Conservation (phyloP, 164 flowering plant species). For the Stephania japonica region DNA sequence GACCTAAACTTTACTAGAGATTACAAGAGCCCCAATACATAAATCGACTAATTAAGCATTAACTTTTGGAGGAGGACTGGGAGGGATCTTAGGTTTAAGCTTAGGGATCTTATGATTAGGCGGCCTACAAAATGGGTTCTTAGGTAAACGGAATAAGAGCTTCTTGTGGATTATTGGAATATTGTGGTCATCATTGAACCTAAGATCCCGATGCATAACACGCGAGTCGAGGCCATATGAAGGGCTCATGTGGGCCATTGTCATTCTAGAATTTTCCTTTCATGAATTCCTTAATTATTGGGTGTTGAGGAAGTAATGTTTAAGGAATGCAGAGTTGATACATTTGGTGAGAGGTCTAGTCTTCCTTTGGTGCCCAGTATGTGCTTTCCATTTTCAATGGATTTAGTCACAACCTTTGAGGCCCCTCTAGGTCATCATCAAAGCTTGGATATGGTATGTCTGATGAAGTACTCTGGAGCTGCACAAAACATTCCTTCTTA, state of each 20-base stretch:
- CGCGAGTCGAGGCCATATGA: no score
- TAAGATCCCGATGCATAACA: no score
- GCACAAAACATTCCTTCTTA: slow-evolving; percentile 65
- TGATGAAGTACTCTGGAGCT: slow-evolving; percentile 43
- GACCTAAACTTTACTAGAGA: no score
- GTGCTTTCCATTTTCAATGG: slow-evolving; percentile 33
- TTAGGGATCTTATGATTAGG: slow-evolving; percentile 1
- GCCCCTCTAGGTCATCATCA: slow-evolving; percentile 36
- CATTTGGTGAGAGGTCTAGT: slow-evolving; percentile 45
- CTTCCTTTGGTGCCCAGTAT: slow-evolving; percentile 34
- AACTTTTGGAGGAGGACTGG: slow-evolving; percentile 15
- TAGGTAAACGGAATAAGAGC: no score
- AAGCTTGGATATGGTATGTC: slow-evolving; percentile 47
- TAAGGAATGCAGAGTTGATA: slow-evolving; percentile 39
- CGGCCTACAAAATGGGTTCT: no score
- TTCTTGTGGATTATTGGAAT: neutral
- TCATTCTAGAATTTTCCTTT: no score
- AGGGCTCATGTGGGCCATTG: no score
- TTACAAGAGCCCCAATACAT: neutral
- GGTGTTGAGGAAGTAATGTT: slow-evolving; percentile 41
- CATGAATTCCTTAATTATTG: slow-evolving; percentile 5
- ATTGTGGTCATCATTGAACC: no score
- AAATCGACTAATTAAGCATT: neutral
- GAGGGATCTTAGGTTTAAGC: slow-evolving; percentile 19
- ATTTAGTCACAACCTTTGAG: slow-evolving; percentile 38